phyloP scores from a whole-genome alignment of 2,329 filamentous ascomycete genomes.

The Hymenoscyphus occultus region DNA sequence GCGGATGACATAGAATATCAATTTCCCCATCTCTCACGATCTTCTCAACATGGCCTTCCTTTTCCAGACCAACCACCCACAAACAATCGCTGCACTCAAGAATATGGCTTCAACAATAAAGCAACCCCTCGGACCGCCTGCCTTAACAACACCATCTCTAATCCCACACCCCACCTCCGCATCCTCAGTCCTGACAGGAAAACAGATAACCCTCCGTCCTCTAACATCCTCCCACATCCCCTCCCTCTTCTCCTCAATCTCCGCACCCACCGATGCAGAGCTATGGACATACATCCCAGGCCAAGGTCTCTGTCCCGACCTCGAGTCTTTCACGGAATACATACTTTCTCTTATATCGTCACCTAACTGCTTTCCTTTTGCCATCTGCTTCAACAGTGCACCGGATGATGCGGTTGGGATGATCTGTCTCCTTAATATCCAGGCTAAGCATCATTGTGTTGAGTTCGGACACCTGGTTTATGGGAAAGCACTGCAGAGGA shows the following conservation, averaged over 20 bases:
- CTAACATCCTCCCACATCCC: slow-evolving; percentile 21
- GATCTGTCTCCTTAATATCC: slow-evolving; percentile 44
- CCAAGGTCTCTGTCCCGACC: slow-evolving; percentile 37
- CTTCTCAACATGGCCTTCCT: background rate
- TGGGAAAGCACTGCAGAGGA: slow-evolving; percentile 49
- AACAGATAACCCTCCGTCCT: slow-evolving; percentile 24
- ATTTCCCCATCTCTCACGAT: background rate
- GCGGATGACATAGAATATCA: background rate
- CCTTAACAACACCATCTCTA: slow-evolving; percentile 16
- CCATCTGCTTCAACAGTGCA: slow-evolving; percentile 33
- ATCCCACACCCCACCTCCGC: slow-evolving; percentile 11
- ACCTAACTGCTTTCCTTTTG: slow-evolving; percentile 43
- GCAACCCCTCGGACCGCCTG: slow-evolving; percentile 10
- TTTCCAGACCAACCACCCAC: background rate
- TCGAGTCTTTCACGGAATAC: slow-evolving; percentile 36
- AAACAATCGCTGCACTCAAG: background rate
- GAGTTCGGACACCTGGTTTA: slow-evolving; percentile 59
- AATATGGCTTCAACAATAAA: background rate
- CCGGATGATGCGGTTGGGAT: slow-evolving; percentile 40
- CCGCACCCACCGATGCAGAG: slow-evolving; percentile 20
- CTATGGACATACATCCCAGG: slow-evolving; percentile 44
- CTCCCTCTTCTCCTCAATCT: slow-evolving; percentile 24
- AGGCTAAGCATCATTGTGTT: slow-evolving; percentile 46
- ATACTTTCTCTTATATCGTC: slow-evolving; percentile 15
- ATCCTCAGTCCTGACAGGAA: slow-evolving; percentile 13